A percentile compares a stretch with the other conserved stretches of the same genome.
Conservation (phyloP, 1,284 basidiomycete genomes). For the Phlebopus sp. region DNA sequence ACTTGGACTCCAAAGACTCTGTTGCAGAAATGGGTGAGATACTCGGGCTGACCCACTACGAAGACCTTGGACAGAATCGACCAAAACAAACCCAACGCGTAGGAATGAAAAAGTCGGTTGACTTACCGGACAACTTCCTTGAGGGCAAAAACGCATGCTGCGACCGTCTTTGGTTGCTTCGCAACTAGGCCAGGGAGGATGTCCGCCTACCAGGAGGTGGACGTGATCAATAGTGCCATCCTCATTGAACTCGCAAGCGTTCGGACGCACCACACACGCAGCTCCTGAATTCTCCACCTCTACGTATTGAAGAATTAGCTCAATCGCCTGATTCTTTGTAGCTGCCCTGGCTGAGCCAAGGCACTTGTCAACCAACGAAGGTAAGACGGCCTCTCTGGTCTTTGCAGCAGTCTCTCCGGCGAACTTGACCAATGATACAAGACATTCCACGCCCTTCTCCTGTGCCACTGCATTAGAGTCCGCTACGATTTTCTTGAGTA, state of each 20-base stretch:
- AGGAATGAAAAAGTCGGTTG: too few species aligned
- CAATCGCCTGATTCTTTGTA: slow-evolving; percentile 88
- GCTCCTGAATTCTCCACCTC: slow-evolving; percentile 92
- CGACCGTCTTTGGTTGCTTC: slow-evolving; percentile 95
- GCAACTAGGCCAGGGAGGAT: slow-evolving; percentile 82
- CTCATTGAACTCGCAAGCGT: slow-evolving; percentile 20
- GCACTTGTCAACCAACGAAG: slow-evolving; percentile 94
- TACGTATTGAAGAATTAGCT: slow-evolving; percentile 86
- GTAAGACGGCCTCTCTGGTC: slow-evolving; percentile 80
- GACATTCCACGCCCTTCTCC: slow-evolving; percentile 91
- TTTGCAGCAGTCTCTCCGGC: slow-evolving; percentile 86
- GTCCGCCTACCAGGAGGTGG: slow-evolving; percentile 58
- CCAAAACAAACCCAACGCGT: background rate
- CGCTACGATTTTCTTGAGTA: slow-evolving; percentile 83
- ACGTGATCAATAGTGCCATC: slow-evolving; percentile 22
- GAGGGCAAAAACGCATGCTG: slow-evolving; percentile 76
- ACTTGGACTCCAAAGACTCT: slow-evolving; percentile 84
- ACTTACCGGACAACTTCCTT: slow-evolving; percentile 69
- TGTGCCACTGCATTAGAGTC: slow-evolving; percentile 98
- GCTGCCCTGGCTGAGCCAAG: slow-evolving; percentile 89
- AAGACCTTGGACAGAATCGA: background rate
- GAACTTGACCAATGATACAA: slow-evolving; percentile 84
- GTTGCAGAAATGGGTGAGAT: slow-evolving; percentile 4
- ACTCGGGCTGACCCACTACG: background rate
- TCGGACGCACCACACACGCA: slow-evolving; percentile 78